Evolutionary conservation across 495 filamentous ascomycete species (phyloP).

Genomic region (Corynascus novoguineensis): DNA sequence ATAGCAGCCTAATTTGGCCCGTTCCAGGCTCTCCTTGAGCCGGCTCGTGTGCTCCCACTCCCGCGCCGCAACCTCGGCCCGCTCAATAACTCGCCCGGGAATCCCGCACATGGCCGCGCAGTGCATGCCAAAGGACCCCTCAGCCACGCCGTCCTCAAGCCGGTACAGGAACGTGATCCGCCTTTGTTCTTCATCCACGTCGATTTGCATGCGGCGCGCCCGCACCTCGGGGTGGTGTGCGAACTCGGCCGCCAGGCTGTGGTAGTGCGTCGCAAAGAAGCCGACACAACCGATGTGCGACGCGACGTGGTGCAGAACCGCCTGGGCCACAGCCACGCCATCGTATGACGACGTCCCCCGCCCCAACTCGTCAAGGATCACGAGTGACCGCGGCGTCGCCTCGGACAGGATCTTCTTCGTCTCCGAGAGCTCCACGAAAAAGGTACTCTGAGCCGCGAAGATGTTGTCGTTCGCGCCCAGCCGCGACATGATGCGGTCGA

Average conservation of each 20-base stretch:
- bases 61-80: conserved; percentile 83
- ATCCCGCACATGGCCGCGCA: conserved; percentile 99
- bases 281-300: conserved; percentile 89
- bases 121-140: conserved; percentile 98
- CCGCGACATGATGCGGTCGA: conserved; percentile 98
- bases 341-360: conserved; percentile 93
- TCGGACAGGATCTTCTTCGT: conserved; percentile 98
- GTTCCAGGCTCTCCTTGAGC: conserved; percentile 81
- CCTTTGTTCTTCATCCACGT: conserved; percentile 78
- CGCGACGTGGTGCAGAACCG: conserved; percentile 90
- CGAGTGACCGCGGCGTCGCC: conserved; percentile 87
- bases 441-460: conserved; percentile 94
- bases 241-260: conserved; percentile 87
- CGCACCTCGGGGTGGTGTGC: conserved; percentile 78
- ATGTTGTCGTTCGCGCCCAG: conserved; percentile 99
- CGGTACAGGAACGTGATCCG: conserved; percentile 93
- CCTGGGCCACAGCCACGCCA: conserved; percentile 92
- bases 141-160: conserved; percentile 88
- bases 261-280: conserved; percentile 98
- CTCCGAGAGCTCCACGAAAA: conserved; percentile 96
- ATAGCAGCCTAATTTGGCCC: conserved; percentile 65
- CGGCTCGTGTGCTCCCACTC: conserved; percentile 94
- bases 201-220: conserved; percentile 84
- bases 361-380: conserved; percentile 96
- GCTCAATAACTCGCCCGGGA: conserved; percentile 69